A percentile compares a stretch with the other conserved stretches of the same genome.
These are phyloP conservation scores for Geotrichum restrictum DNA, from an alignment of 1,139 yeast genomes.

Conservation along the genomic window DNA sequence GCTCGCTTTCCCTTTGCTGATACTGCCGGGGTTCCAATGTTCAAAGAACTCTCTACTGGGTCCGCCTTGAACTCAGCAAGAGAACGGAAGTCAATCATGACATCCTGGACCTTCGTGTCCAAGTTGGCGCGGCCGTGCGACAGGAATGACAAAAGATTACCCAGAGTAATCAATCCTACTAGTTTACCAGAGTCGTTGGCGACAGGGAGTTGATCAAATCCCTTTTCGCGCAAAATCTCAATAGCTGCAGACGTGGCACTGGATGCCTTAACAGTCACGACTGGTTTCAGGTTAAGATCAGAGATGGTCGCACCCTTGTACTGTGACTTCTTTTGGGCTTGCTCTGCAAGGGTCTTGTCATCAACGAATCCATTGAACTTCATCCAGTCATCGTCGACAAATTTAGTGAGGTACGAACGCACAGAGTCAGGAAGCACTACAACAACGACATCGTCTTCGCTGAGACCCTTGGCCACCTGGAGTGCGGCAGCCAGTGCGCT, in stretches of 20 bases:
- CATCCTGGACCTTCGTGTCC: constrained; percentile 57
- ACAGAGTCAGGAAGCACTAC: constrained; percentile 85
- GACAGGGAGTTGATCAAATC: constrained; percentile 84
- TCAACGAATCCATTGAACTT: constrained; percentile 66
- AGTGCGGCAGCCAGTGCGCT: constrained; percentile 80
- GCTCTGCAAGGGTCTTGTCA: constrained; percentile 45
- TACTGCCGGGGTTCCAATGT: constrained; percentile 46
- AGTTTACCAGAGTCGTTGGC: constrained; percentile 58
- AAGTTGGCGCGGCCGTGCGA: constrained; percentile 60
- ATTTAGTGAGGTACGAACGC: constrained; percentile 81
- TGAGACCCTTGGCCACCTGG: constrained; percentile 62
- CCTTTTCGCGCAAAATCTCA: constrained; percentile 67
- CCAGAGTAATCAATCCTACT: constrained; percentile 73
- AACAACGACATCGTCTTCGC: constrained; percentile 72
- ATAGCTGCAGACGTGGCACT: constrained; percentile 66
- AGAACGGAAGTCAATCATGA: constrained; percentile 61
- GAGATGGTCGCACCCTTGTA: constrained; percentile 59
- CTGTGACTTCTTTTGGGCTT: constrained; percentile 45
- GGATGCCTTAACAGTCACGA: constrained; percentile 64
- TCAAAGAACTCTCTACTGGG: constrained; percentile 45
- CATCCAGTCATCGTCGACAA: constrained; percentile 93
- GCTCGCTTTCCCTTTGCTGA: constrained; percentile 48
- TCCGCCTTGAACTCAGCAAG: constrained; percentile 48
- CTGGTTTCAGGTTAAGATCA: constrained; percentile 76
- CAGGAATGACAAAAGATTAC: constrained; percentile 64